Evolutionary conservation across 441 rosid species (phyloP), one percentile per base, ranked within the genome.

Genomic region (Hypseocharis bilobata): DNA sequence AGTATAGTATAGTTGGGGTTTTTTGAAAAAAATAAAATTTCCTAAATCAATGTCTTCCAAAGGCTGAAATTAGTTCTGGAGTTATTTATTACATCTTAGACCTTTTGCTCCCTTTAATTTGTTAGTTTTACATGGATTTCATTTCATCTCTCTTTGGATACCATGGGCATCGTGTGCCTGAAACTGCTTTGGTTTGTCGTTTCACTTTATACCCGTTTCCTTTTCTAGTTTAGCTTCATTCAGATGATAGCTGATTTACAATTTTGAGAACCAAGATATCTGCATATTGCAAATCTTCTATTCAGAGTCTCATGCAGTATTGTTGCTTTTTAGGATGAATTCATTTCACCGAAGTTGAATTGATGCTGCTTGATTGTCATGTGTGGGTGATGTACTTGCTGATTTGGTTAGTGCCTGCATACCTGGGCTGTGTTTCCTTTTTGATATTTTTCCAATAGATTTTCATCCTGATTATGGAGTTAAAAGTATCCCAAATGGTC

Each of bases 331-430:
- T 38, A 67, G 5, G 59, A 60, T 44, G 19, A 62, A 63, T 44
- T 40, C 20, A 22, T 22, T 32, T 23, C 29, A 4, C 40, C 5
- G 66, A 13, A 25, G 23, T 34, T 59, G 36, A 49, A 23, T 51
- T 51, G 44, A 29, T 17, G 57, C 29, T 52, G 54, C 52, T 56
- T 54, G 49, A 58, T 28, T 25, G 22, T 64, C 17, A 14, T 6
- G 30, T 64, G 65, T 26, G 67, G 60, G 60, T 68, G 42, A 6
- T 44, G 34, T 65, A 27, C 49, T 55, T 60, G 57, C 25, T 57
- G 42, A 42, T 32, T 65, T 42, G 19, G 4, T 14, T 56, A 17
- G 11, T 20, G 22, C 4, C 16, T 11, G 38, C 14, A 27, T 32
- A 16, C 4, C 60, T 57, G 14, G 28, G 8, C 36, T 52, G 54